These are phyloP conservation scores for Samsoniella hepiali DNA, from an alignment of 2,329 filamentous ascomycete species.

Conservation along the genomic window DNA sequence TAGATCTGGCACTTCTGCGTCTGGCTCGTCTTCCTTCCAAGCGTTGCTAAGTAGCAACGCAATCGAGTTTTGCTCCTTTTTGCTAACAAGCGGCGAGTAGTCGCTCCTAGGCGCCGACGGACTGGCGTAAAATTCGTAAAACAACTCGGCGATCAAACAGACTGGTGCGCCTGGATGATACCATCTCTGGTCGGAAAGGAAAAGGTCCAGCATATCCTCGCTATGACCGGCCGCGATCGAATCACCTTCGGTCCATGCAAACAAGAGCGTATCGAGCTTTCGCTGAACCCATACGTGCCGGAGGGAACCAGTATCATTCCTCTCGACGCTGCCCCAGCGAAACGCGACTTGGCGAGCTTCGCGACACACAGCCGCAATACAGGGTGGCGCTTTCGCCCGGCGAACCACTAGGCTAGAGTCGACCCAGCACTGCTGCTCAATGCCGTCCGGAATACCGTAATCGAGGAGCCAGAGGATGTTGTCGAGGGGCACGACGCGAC, in stretches of 20 bases:
- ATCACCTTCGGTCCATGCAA: not conserved
- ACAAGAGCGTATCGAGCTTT: not conserved
- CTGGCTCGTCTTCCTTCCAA: not conserved
- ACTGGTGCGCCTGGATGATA: not conserved
- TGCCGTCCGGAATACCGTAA: not conserved
- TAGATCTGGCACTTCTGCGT: not conserved
- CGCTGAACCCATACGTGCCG: not conserved
- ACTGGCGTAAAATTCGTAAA: not conserved
- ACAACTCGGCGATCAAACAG: not conserved
- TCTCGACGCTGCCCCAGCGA: not conserved
- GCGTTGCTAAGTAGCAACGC: not conserved
- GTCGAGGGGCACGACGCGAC: no score
- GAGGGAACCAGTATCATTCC: no score
- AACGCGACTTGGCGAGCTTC: not conserved
- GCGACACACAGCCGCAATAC: not conserved
- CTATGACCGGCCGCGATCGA: not conserved
- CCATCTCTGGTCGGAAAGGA: not conserved
- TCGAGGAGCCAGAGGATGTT: not conserved
- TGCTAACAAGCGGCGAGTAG: not conserved
- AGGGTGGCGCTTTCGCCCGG: not conserved
- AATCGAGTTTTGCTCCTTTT: not conserved
- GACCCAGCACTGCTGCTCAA: not conserved
- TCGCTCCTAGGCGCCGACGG: not conserved
- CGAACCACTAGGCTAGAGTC: no score
- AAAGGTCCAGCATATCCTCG: not conserved